Percentiles rank a stretch among this genome's conserved stretches.
Evolutionary conservation across 2,329 filamentous ascomycete genomes (phyloP).

Genomic region (Colletotrichum destructivum): DNA sequence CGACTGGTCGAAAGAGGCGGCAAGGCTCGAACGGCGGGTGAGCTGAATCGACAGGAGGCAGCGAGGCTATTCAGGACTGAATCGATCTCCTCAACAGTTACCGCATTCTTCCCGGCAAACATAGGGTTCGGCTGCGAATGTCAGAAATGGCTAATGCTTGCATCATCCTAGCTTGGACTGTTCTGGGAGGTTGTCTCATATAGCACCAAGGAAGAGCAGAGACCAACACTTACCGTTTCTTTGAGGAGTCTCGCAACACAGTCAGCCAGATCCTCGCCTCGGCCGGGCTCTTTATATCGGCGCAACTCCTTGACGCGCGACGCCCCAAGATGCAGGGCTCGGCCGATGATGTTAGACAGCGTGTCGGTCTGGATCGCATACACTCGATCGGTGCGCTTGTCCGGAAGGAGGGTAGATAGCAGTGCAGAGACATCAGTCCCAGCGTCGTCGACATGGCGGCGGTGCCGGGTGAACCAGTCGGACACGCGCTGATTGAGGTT

Average conservation of each 20-base stretch:
- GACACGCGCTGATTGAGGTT: conserved; percentile 58
- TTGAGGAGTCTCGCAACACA: conserved; percentile 78
- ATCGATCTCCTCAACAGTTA: conserved; percentile 83
- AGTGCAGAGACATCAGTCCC: conserved; percentile 74
- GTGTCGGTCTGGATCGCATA: conserved; percentile 76
- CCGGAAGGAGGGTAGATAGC: conserved; percentile 82
- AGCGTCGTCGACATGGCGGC: conserved; percentile 68
- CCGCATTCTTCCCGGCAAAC: conserved; percentile 52
- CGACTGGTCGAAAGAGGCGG: conserved; percentile 50
- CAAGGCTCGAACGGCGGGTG: conserved; percentile 68
- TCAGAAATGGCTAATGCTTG: conserved; percentile 7
- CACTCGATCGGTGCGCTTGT: conserved; percentile 82
- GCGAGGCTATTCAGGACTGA: conserved; percentile 76
- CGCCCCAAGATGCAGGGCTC: conserved; percentile 74
- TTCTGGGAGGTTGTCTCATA: conserved; percentile 44
- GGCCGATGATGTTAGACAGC: conserved; percentile 77
- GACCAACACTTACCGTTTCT: conserved; percentile 65
- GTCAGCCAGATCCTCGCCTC: conserved; percentile 77
- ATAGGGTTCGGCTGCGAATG: conserved; percentile 61
- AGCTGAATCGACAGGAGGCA: conserved; percentile 79
- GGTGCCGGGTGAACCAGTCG: conserved; percentile 80
- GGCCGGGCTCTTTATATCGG: conserved; percentile 71
- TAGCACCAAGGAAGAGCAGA: not conserved
- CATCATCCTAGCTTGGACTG: conserved; percentile 41
- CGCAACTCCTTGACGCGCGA: conserved; percentile 74